Base-by-base conservation (phyloP, 805 yeast genomes). In the Starmerella bombi region DNA sequence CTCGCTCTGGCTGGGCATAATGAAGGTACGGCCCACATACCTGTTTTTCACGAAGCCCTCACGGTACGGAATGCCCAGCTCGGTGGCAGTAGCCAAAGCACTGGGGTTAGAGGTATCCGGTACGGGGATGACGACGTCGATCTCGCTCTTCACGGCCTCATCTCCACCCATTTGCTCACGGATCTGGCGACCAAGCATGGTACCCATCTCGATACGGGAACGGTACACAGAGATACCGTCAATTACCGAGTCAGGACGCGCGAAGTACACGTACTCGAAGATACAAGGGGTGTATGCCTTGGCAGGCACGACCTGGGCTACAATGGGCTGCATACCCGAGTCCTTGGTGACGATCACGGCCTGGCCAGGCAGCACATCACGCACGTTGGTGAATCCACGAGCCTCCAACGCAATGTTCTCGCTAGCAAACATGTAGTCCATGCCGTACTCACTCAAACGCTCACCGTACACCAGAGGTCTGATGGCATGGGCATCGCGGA, bases 31-130 rank as follows among this genome's bases (percentile, higher is more conserved):
- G 25, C 98, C 98, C 44, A 91, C 93, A 58, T 91, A 91, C 54
- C 96, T 72, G 66, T 91, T 91, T 62, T 91, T 91, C 48, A 91
- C 93, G 58, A 91, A 91, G 20, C 96, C 98, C 64, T 91, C 98
- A 57, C 98, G 74, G 64, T 84, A 91, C 16, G 94, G 93, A 16
- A 84, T 58, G 35, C 75, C 72, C 48, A 91, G 68, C 36, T 75
- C 67, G 28, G 80, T 86, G 1, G 97, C 88, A 62, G 94, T 80
- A 58, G 91, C 91, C 45, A 86, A 63, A 1, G 97, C 97, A 18
- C 94, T 78, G 32, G 93, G 86, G 62, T 97, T 74, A n/a, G 97
- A 78, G 6, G 98, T 91, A 60, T 91, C 98, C 9, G 98, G 98
- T 12, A 91, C 98, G 2, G 98, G 96, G 43, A 91, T 83, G 29